Percentiles rank a stretch among this genome's conserved stretches.
These are phyloP conservation scores for Pythium pyrilobum DNA, from an alignment of 352 stramenopile species.

Conservation along the genomic window DNA sequence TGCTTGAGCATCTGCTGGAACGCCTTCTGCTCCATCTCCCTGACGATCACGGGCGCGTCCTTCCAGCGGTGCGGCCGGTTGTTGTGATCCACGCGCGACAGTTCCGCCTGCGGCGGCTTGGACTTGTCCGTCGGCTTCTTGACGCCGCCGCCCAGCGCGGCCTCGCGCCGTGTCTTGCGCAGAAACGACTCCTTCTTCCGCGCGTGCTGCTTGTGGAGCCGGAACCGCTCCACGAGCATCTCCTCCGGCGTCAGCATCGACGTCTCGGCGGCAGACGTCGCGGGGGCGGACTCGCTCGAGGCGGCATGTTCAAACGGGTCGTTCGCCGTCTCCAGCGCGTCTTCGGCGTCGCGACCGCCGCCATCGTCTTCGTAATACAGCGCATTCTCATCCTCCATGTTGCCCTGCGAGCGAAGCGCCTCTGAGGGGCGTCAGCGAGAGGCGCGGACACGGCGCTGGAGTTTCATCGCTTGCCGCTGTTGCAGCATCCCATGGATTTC, in stretches of 20 bases:
- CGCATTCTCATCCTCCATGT: neutral
- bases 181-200: slow-evolving; percentile 60
- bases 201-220: slow-evolving; percentile 73
- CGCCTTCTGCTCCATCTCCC: slow-evolving; percentile 52
- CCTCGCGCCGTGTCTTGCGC: slow-evolving; percentile 44
- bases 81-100: slow-evolving; percentile 78
- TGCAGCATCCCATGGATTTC: no score
- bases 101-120: slow-evolving; percentile 18
- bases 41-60: slow-evolving; percentile 51
- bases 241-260: slow-evolving; percentile 27
- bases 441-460: no score
- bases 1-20: slow-evolving; percentile 54
- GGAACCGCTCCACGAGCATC: slow-evolving; percentile 66
- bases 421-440: no score
- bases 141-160: slow-evolving; percentile 14
- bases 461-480: no score
- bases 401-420: neutral
- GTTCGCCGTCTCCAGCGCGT: neutral
- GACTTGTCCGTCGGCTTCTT: slow-evolving; percentile 11
- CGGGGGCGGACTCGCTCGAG: no score
- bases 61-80: slow-evolving; percentile 87
- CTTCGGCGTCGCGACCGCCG: neutral
- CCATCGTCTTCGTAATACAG: neutral
- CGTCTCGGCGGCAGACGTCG: neutral
- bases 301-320: neutral